phyloP scores from a whole-genome alignment of 2,329 filamentous ascomycete species.

The Hypoxylon sp. region DNA sequence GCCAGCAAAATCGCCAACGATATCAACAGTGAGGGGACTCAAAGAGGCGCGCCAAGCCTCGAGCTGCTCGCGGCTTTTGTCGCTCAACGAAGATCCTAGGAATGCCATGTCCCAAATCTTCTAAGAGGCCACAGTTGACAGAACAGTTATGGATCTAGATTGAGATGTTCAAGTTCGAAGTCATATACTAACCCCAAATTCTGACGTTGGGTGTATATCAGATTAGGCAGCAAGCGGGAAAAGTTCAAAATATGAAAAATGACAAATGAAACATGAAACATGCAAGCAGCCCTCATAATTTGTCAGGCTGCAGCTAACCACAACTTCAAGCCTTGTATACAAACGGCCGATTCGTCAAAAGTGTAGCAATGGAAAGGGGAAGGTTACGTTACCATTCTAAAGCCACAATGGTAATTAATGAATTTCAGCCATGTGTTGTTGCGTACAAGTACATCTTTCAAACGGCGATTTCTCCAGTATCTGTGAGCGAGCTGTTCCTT shows the following conservation, averaged over 20 bases:
- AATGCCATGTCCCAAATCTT: slow-evolving; percentile 12
- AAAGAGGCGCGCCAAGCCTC: slow-evolving; percentile 40
- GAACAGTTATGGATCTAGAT: neutral
- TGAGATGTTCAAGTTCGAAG: neutral
- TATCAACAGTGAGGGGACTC: slow-evolving; percentile 65
- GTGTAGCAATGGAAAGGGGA: neutral
- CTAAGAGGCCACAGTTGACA: neutral
- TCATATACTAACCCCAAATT: neutral
- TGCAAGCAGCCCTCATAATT: slow-evolving; percentile 8
- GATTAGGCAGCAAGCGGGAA: slow-evolving; percentile 10
- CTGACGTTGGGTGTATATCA: slow-evolving; percentile 1
- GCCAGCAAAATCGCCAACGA: slow-evolving; percentile 83
- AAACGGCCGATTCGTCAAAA: neutral
- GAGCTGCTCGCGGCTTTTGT: slow-evolving; percentile 4
- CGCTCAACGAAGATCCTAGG: neutral
- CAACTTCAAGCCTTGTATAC: neutral
- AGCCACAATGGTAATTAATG: neutral
- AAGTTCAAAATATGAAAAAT: slow-evolving; percentile 10
- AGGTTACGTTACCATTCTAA: neutral
- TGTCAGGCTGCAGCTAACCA: slow-evolving; percentile 7
- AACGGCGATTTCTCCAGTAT: neutral
- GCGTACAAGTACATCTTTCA: neutral
- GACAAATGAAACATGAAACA: slow-evolving; percentile 7
- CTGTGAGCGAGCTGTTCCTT: too few species aligned
- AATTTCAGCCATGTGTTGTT: neutral